A percentile compares a stretch with the other conserved stretches of the same genome.
These are phyloP conservation scores for Trichoderma gracile DNA, from an alignment of 2,329 filamentous ascomycete species.

Conservation along the genomic window DNA sequence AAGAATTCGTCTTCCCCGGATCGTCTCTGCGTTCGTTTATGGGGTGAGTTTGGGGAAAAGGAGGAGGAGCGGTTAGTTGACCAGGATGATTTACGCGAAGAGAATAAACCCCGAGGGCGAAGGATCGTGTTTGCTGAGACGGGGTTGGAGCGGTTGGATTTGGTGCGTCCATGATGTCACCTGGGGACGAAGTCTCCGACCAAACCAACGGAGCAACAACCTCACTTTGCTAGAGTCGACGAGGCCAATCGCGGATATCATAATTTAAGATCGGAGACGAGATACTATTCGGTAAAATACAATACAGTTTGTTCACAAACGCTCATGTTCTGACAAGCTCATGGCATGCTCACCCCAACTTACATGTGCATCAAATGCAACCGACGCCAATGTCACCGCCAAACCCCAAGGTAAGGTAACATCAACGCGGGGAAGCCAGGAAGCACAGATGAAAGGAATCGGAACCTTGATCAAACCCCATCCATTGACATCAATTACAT, in stretches of 20 bases:
- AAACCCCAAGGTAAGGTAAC: background rate
- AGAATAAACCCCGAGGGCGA: background rate
- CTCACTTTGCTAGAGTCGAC: no score
- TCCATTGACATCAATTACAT: no score
- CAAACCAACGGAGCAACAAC: background rate
- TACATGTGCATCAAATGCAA: no score
- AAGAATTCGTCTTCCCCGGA: conserved; percentile 2
- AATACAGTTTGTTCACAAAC: no score
- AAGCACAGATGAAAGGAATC: no score
- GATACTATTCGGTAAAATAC: no score
- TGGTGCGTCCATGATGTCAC: background rate
- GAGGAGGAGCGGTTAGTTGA: background rate
- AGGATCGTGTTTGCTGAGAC: conserved; percentile 1
- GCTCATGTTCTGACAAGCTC: no score
- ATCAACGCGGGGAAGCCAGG: background rate
- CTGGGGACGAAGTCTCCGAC: background rate
- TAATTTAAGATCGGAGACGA: no score
- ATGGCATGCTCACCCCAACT: no score
- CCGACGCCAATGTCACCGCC: background rate
- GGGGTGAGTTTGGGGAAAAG: background rate
- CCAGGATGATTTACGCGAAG: background rate
- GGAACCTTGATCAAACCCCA: no score
- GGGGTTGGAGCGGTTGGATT: background rate
- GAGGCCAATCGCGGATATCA: no score
- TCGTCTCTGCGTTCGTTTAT: background rate